Conservation (phyloP, 305 asterid species). For the Solanum hybrid region DNA sequence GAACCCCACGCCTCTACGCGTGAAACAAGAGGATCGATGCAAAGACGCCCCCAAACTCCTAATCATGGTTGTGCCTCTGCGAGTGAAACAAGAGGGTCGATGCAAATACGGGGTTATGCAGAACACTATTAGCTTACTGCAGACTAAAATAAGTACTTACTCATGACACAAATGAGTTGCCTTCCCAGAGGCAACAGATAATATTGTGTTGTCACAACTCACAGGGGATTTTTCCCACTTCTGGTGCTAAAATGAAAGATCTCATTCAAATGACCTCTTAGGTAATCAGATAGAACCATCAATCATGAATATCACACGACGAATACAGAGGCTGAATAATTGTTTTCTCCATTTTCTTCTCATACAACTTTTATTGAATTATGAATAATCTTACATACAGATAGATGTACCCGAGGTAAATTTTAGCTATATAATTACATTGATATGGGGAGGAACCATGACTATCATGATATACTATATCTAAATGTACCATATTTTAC, state of each 20-base stretch:
- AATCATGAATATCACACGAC: not conserved
- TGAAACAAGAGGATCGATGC: not conserved
- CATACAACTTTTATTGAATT: not conserved
- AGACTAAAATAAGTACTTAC: not conserved
- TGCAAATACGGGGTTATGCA: not conserved
- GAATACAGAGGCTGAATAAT: not conserved
- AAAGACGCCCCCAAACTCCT: not conserved
- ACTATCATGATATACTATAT: not conserved
- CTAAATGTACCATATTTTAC: not conserved
- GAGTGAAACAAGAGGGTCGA: not conserved
- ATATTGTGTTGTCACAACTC: not conserved
- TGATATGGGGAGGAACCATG: not conserved
- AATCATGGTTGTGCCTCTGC: not conserved
- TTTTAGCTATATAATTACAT: constrained; percentile 2
- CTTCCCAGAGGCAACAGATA: not conserved
- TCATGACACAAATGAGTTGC: not conserved
- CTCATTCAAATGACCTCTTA: not conserved
- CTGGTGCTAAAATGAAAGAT: not conserved
- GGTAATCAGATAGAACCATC: not conserved
- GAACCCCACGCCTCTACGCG: not conserved
- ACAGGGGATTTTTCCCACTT: not conserved
- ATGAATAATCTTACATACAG: not conserved
- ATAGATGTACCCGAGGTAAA: not conserved
- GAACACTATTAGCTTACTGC: not conserved
- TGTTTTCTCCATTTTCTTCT: not conserved